phyloP scores from a whole-genome alignment of 306 rosid genomes.

The Trifolium fragiferum region DNA sequence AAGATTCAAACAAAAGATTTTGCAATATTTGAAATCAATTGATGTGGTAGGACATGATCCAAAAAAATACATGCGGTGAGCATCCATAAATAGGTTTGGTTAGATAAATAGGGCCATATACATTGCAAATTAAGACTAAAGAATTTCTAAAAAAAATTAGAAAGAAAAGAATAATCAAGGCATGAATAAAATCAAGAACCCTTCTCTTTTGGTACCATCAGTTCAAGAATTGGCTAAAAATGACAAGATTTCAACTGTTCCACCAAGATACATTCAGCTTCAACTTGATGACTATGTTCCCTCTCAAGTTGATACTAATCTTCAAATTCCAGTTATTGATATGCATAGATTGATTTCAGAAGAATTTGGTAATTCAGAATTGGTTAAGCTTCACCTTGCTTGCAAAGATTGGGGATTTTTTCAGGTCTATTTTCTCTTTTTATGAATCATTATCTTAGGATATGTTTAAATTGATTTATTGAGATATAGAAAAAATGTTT shows the following conservation, averaged over 20 bases:
- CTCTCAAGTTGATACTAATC: neutral
- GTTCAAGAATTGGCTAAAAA: constrained; percentile 46
- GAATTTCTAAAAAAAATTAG: too few relatives aligned
- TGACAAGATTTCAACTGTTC: constrained; percentile 13
- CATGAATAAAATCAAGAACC: constrained; percentile 16
- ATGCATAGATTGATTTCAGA: constrained; percentile 34
- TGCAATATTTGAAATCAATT: too few relatives aligned
- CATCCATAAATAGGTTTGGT: too few relatives aligned
- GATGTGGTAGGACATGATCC: too few relatives aligned
- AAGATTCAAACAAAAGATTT: too few relatives aligned
- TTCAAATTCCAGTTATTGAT: constrained; percentile 47
- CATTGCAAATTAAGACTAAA: too few relatives aligned
- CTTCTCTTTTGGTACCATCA: constrained; percentile 48
- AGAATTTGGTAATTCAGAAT: constrained; percentile 35
- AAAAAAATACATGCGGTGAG: too few relatives aligned
- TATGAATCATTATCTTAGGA: neutral
- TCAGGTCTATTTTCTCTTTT: constrained; percentile 36
- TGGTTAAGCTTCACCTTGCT: constrained; percentile 49
- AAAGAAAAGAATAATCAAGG: too few relatives aligned
- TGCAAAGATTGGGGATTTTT: constrained; percentile 52
- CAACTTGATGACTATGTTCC: constrained; percentile 4
- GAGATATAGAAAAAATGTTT: too few relatives aligned
- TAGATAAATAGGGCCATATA: too few relatives aligned
- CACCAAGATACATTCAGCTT: constrained; percentile 46
- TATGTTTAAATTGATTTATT: neutral